A percentile compares a stretch with the other conserved stretches of the same genome.
Conservation (phyloP, 2,329 filamentous ascomycete genomes). For the Ampelomyces quisqualis region DNA sequence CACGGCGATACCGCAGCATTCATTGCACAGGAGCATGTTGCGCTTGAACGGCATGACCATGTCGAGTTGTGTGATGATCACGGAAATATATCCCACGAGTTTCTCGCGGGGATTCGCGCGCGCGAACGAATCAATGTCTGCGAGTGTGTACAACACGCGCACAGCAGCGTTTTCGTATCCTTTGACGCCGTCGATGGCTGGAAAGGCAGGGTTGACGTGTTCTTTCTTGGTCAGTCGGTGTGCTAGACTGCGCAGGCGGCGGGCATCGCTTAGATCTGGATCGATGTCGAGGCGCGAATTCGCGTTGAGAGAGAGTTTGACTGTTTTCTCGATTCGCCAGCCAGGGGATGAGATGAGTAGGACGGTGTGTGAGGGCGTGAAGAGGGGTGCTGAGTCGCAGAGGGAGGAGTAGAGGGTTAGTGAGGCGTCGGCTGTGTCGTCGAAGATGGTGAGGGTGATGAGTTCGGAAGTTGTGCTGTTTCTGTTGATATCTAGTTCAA, state of each 20-base stretch:
- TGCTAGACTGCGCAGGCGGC: constrained; percentile 56
- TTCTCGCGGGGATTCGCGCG: constrained; percentile 32
- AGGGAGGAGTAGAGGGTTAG: constrained; percentile 59
- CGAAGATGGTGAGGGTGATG: constrained; percentile 56
- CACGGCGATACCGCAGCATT: constrained; percentile 56
- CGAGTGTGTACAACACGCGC: constrained; percentile 47
- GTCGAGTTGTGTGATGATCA: constrained; percentile 48
- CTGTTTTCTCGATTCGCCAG: constrained; percentile 42
- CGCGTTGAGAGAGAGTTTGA: constrained; percentile 41
- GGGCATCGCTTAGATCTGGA: constrained; percentile 55
- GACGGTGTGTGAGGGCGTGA: constrained; percentile 53
- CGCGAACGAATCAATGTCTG: constrained; percentile 48
- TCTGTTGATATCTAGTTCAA: constrained; percentile 49
- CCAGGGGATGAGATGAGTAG: constrained; percentile 54
- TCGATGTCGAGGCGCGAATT: constrained; percentile 58
- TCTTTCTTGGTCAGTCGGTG: constrained; percentile 52
- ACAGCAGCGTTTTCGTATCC: constrained; percentile 25
- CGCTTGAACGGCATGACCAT: constrained; percentile 45
- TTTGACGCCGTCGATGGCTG: constrained; percentile 31
- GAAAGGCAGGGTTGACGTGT: constrained; percentile 54
- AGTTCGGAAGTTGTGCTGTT: constrained; percentile 49
- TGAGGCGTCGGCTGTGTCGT: constrained; percentile 57
- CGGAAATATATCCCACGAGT: constrained; percentile 49
- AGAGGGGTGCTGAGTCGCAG: constrained; percentile 48
- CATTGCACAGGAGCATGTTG: constrained; percentile 49